Percentiles rank a stretch among this genome's conserved stretches.
Conservation (phyloP, 306 rosid species). For the Fagus sylvatica region DNA sequence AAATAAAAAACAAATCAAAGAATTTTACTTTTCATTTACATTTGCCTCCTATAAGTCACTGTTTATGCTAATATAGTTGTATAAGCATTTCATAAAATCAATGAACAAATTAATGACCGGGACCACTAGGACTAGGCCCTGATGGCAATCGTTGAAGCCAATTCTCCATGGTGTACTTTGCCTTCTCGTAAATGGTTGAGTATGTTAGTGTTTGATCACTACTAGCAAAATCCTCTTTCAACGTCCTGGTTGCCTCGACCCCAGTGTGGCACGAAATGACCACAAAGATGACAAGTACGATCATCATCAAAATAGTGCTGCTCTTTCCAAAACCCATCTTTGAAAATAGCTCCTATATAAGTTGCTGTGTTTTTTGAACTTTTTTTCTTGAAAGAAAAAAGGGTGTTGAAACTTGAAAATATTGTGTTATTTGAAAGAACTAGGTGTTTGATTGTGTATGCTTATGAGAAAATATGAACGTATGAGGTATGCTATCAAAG, state of each 20-base stretch:
- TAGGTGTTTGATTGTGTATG: background rate
- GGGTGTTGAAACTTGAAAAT: no score
- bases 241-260: conserved; percentile 43
- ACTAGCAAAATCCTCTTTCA: background rate
- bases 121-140: conserved; percentile 18
- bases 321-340: background rate
- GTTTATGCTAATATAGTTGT: background rate
- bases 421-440: no score
- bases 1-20: no score
- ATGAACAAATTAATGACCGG: conserved; percentile 6
- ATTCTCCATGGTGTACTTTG: background rate
- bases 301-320: background rate
- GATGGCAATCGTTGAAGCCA: conserved; percentile 14
- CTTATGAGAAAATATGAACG: no score
- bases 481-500: no score
- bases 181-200: background rate
- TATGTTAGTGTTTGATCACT: background rate
- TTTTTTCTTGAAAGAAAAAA: no score
- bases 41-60: no score
- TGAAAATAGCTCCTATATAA: background rate
- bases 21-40: no score
- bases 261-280: background rate
- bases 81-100: background rate
- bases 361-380: background rate
- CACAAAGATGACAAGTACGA: background rate